Conservation (phyloP, 495 filamentous ascomycete genomes). For the Tuber melanosporum region DNA sequence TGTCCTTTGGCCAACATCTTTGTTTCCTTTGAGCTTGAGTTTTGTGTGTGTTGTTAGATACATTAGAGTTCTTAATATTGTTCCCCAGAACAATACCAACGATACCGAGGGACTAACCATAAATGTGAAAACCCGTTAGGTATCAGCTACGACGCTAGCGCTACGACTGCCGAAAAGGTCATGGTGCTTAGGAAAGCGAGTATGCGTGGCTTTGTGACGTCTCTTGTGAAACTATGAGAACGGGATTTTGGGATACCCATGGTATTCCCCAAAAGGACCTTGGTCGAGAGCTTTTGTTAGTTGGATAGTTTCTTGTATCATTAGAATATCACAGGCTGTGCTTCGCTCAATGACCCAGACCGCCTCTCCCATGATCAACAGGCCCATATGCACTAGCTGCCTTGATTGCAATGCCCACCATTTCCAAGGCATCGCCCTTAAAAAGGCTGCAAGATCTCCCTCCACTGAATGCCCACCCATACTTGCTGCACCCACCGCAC, state of each 20-base stretch:
- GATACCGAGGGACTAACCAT: constrained; percentile 12
- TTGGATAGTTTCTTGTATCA: too few relatives aligned
- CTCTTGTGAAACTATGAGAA: too few relatives aligned
- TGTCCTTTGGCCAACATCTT: background rate
- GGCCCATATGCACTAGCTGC: background rate
- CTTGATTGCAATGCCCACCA: background rate
- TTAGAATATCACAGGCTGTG: too few relatives aligned
- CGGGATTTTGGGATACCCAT: too few relatives aligned
- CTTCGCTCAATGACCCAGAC: background rate
- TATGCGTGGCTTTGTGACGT: background rate
- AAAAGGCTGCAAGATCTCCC: background rate
- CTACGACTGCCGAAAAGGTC: background rate
- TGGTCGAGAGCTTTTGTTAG: too few relatives aligned
- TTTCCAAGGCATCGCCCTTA: background rate
- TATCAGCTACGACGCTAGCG: background rate
- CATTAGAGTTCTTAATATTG: constrained; percentile 28
- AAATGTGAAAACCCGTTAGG: background rate
- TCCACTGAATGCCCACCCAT: background rate
- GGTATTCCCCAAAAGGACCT: too few relatives aligned
- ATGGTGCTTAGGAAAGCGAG: background rate
- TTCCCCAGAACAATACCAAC: constrained; percentile 28
- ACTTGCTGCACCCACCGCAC: background rate
- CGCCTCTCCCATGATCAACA: background rate
- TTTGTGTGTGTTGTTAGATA: background rate
- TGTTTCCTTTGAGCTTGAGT: background rate